A percentile compares a stretch with the other conserved stretches of the same genome.
Conservation (phyloP, 306 rosid species). For the Prunus fruticosa region DNA sequence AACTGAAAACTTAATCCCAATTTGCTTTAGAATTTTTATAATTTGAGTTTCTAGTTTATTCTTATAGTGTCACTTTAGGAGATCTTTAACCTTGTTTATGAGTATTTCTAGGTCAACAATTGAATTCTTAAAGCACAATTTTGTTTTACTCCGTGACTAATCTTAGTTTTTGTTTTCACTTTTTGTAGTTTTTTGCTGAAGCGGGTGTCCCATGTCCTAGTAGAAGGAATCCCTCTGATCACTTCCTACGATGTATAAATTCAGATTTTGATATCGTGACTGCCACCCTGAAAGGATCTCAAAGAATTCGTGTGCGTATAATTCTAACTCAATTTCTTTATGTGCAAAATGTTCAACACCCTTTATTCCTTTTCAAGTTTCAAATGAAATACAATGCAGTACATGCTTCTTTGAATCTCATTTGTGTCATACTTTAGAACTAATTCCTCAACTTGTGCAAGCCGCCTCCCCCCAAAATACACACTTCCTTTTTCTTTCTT, state of each 20-base stretch:
- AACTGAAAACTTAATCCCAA: no score
- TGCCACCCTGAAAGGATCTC: constrained; percentile 81
- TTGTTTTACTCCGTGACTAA: background rate
- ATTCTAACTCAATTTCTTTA: background rate
- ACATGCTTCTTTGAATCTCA: background rate
- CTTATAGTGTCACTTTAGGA: no score
- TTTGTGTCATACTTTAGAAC: background rate
- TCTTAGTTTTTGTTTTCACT: background rate
- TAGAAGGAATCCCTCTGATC: constrained; percentile 83
- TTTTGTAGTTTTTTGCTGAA: constrained; percentile 71
- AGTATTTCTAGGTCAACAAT: background rate
- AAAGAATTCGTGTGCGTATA: constrained; percentile 57
- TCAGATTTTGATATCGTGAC: constrained; percentile 75
- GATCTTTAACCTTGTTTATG: no score
- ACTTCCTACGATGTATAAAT: constrained; percentile 78
- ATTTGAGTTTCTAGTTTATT: no score
- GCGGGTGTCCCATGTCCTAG: constrained; percentile 86
- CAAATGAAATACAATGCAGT: background rate
- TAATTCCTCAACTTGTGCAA: background rate
- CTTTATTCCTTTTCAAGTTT: background rate
- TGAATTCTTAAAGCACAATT: background rate
- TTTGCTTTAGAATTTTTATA: no score
- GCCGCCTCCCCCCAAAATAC: no score
- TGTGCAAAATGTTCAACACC: background rate
- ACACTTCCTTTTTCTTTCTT: background rate